These are phyloP conservation scores for Botrytis medusae DNA, from an alignment of 2,329 filamentous ascomycete genomes.

Conservation along the genomic window DNA sequence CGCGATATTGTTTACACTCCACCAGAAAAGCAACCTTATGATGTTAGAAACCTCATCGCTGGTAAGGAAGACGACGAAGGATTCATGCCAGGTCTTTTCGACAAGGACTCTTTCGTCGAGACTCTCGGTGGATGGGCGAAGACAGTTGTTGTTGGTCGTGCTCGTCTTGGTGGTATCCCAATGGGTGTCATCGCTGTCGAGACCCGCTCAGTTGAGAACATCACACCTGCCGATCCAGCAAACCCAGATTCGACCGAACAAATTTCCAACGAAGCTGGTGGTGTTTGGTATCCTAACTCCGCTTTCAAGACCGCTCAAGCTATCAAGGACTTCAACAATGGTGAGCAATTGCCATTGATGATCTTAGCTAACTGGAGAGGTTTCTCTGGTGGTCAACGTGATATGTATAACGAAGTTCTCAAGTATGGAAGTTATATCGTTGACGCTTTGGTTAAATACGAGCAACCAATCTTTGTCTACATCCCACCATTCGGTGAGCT, in stretches of 20 bases:
- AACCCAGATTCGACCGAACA: slow-evolving; percentile 99
- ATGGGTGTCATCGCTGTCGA: slow-evolving; percentile 98
- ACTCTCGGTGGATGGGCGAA: slow-evolving; percentile 95
- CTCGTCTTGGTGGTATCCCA: slow-evolving; percentile 93
- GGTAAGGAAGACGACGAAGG: slow-evolving; percentile 78
- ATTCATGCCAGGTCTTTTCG: slow-evolving; percentile 90
- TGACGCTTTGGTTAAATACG: slow-evolving; percentile 94
- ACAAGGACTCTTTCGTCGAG: slow-evolving; percentile 95
- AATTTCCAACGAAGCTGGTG: slow-evolving; percentile 90
- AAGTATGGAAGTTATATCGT: slow-evolving; percentile 99
- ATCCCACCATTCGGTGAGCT: slow-evolving; percentile 96
- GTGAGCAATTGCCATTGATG: slow-evolving; percentile 97
- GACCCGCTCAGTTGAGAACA: slow-evolving; percentile 93
- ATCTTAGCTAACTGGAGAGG: slow-evolving; percentile 99
- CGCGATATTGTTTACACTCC: slow-evolving; percentile 83
- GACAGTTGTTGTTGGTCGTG: slow-evolving; percentile 94
- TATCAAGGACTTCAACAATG: slow-evolving; percentile 98
- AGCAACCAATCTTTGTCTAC: slow-evolving; percentile 98
- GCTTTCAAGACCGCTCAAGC: slow-evolving; percentile 99
- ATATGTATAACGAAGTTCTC: slow-evolving; percentile 99
- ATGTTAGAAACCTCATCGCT: slow-evolving; percentile 89
- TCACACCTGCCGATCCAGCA: slow-evolving; percentile 92
- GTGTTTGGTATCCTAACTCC: slow-evolving; percentile 99
- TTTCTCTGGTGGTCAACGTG: slow-evolving; percentile 98
- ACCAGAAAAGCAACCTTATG: slow-evolving; percentile 77